Base-by-base conservation (phyloP, 768 basidiomycete genomes). In the Clitopilus passeckerianus region DNA sequence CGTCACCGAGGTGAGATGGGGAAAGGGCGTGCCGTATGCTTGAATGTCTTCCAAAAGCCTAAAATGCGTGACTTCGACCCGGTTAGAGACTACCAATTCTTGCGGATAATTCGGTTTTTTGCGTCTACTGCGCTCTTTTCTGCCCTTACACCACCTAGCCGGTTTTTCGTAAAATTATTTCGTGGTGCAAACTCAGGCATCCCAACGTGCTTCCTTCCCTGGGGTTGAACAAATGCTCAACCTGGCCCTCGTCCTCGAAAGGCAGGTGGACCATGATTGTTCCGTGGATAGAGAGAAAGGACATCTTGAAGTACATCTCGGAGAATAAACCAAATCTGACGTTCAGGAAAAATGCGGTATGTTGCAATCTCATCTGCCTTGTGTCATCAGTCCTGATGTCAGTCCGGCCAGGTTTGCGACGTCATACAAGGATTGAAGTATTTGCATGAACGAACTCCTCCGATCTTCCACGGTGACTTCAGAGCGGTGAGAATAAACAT, bases 191-290 rank as follows among this genome's bases (percentile, higher is more conserved):
- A 10, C 57, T 66, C 56, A 34, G 60, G 18, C 61, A 66, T 60
- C 61, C 57, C 14, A 64, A 66, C 34, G 58, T 66, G 6, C 60
- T 66, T 16, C 56, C 56, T 53, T 63, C 64, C 54, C 54, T 66
- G 18, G 65, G 65, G 6, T 12, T 66, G 5, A 59, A 60, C 30
- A 60, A 56, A 5, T 30, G 3, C 27, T 30, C 27, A 7, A 30
- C 59, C 27, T 30, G 60, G 24, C 58, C 62, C 10, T 63, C 60
- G 23, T 7, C 8, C 12, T 3, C 37, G 27, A 30, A 30, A 30
- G 27, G 27, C 27, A 30, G 27, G 37, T 41, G 37, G 37, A 18
- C 37, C n/a, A 3, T 41, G 37, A 9, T 41, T 15, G 37, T 41
- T 18, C 37, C 37, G n/a, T 41, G 37, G 37, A 4, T 18, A 18